Conservation (phyloP, 2,329 filamentous ascomycete species). For the Aspergillus jensenii region DNA sequence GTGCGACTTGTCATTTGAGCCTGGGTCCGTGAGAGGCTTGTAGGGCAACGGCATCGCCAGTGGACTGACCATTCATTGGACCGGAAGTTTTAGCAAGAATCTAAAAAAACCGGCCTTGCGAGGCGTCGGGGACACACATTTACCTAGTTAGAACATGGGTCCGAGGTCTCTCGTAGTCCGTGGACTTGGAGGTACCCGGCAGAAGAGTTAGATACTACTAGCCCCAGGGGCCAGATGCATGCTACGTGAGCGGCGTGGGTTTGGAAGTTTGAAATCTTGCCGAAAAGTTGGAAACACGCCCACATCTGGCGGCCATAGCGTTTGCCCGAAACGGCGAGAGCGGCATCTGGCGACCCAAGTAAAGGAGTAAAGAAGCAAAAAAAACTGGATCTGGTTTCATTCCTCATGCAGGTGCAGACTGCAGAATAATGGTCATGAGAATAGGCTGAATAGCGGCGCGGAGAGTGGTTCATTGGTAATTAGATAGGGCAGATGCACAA, state of each 20-base stretch:
- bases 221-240: too few relatives aligned
- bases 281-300: background rate
- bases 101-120: background rate
- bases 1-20: background rate
- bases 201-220: too few relatives aligned
- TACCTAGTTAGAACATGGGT: constrained; percentile 2
- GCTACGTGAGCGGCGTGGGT: too few relatives aligned
- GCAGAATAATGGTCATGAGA: background rate
- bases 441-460: background rate
- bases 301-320: background rate
- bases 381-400: background rate
- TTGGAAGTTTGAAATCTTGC: background rate
- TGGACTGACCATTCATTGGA: background rate
- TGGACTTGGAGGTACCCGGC: background rate
- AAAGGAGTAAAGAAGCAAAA: too few relatives aligned
- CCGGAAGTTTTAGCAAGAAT: background rate
- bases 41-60: background rate
- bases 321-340: too few relatives aligned
- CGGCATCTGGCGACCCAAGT: too few relatives aligned
- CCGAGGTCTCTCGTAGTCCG: background rate
- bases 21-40: background rate
- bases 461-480: constrained; percentile 4
- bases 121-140: background rate
- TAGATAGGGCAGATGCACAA: constrained; percentile 2
- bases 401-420: background rate